Percentiles rank a stretch among this genome's conserved stretches.
phyloP scores from a whole-genome alignment of 78 protist species.

The Chrysochromulina parva region DNA sequence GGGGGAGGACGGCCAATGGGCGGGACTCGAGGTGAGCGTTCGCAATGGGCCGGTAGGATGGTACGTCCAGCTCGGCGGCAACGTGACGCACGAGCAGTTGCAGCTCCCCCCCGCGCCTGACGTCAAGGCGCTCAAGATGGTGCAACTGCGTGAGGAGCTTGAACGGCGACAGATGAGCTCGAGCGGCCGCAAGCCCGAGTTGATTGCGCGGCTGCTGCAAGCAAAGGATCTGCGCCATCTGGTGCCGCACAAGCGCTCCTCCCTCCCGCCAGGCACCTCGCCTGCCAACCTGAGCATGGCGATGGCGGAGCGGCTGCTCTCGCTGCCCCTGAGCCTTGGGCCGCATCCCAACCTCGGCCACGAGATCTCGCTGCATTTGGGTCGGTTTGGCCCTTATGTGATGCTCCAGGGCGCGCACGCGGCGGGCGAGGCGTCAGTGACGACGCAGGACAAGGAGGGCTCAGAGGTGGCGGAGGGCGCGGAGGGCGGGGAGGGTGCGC shows the following conservation, averaged over 20 bases:
- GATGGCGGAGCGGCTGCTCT: not conserved
- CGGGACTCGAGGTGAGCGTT: not conserved
- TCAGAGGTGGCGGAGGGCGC: too few relatives aligned
- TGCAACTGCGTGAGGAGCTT: not conserved
- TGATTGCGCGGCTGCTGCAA: not conserved
- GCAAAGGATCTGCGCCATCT: not conserved
- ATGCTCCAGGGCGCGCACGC: not conserved
- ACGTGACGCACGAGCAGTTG: not conserved
- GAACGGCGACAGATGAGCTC: not conserved
- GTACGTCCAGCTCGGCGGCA: not conserved
- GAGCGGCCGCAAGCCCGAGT: constrained; percentile 8
- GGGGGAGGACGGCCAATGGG: not conserved
- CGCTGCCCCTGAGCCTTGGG: constrained; percentile 1
- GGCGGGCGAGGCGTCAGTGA: too few relatives aligned
- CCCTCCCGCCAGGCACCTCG: not conserved
- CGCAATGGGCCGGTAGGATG: not conserved
- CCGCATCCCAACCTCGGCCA: constrained; percentile 16
- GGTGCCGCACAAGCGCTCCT: not conserved
- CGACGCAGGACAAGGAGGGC: too few relatives aligned
- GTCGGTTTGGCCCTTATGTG: not conserved
- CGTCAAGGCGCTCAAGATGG: not conserved
- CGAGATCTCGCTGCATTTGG: not conserved
- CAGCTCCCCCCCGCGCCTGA: not conserved
- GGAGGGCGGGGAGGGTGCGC: too few relatives aligned
- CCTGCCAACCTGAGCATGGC: not conserved